Conservation (phyloP, 352 stramenopile genomes). For the Globisporangium camurandrum region DNA sequence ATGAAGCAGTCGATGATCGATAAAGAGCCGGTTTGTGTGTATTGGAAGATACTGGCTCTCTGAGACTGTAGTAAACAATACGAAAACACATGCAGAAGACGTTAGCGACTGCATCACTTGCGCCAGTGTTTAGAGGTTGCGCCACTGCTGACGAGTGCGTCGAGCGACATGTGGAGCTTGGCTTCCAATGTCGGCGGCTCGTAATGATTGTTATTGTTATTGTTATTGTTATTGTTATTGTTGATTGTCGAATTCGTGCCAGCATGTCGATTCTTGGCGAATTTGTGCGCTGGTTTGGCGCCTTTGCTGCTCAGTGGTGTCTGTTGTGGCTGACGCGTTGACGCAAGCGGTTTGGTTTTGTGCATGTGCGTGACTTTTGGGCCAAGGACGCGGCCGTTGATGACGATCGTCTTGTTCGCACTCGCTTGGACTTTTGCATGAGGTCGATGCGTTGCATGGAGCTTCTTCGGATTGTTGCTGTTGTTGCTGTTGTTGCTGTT, state of each 20-base stretch:
- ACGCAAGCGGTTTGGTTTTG: slow-evolving; percentile 17
- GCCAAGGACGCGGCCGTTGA: slow-evolving; percentile 61
- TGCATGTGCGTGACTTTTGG: slow-evolving; percentile 22
- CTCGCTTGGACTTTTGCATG: slow-evolving; percentile 37
- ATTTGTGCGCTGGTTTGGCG: not conserved
- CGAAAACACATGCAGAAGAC: too few relatives aligned
- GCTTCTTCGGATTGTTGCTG: slow-evolving; percentile 43
- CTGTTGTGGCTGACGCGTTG: slow-evolving; percentile 17
- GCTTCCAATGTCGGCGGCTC: slow-evolving; percentile 42
- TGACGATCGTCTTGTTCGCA: slow-evolving; percentile 30
- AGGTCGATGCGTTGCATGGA: slow-evolving; percentile 30
- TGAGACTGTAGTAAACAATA: too few relatives aligned
- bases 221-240: too few relatives aligned
- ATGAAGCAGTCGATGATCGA: not conserved
- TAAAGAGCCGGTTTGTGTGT: slow-evolving; percentile 1
- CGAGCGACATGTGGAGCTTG: slow-evolving; percentile 53
- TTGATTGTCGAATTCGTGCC: too few relatives aligned
- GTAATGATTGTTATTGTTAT: slow-evolving; percentile 1
- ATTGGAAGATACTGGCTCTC: too few relatives aligned
- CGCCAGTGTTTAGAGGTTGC: slow-evolving; percentile 15
- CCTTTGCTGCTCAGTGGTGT: slow-evolving; percentile 13
- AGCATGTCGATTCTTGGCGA: too few relatives aligned
- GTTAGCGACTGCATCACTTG: too few relatives aligned
- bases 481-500: not conserved
- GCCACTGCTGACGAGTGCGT: slow-evolving; percentile 37